Evolutionary conservation across 1,284 basidiomycete genomes (phyloP).

Genomic region (Takashimella koratensis): DNA sequence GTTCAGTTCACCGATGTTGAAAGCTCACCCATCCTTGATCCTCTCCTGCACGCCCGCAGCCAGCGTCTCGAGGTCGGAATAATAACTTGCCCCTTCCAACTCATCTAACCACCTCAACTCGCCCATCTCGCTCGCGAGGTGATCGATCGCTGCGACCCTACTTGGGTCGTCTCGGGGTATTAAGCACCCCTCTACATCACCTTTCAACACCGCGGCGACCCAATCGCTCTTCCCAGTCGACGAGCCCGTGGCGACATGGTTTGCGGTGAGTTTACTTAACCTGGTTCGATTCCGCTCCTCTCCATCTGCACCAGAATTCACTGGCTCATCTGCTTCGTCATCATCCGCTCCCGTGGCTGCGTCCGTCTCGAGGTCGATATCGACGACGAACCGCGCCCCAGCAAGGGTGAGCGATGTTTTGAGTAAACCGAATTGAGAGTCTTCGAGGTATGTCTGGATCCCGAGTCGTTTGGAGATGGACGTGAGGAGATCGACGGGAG

Average conservation of each 20-base stretch:
- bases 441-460: slow-evolving; percentile 41
- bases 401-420: slow-evolving; percentile 39
- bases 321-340: slow-evolving; percentile 10
- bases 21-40: not conserved
- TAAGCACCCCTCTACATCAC: not conserved
- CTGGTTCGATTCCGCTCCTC: slow-evolving; percentile 1
- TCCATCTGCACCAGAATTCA: slow-evolving; percentile 5
- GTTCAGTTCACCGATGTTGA: not conserved
- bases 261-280: slow-evolving; percentile 27
- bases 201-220: slow-evolving; percentile 20
- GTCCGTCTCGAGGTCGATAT: slow-evolving; percentile 42
- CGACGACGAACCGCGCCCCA: slow-evolving; percentile 39
- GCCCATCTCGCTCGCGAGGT: slow-evolving; percentile 25
- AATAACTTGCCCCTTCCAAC: slow-evolving; percentile 5
- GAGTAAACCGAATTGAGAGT: slow-evolving; percentile 42
- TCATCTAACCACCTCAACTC: slow-evolving; percentile 38
- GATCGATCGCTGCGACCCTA: slow-evolving; percentile 4
- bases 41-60: slow-evolving; percentile 9
- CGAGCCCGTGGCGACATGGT: slow-evolving; percentile 31
- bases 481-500: slow-evolving; percentile 31
- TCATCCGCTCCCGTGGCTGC: slow-evolving; percentile 25
- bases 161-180: not conserved
- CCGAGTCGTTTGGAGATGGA: slow-evolving; percentile 24
- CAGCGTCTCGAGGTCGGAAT: slow-evolving; percentile 30
- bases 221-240: slow-evolving; percentile 28